These are phyloP conservation scores for Oxyria digyna DNA, from an alignment of 148 eudicot genomes.

Conservation along the genomic window DNA sequence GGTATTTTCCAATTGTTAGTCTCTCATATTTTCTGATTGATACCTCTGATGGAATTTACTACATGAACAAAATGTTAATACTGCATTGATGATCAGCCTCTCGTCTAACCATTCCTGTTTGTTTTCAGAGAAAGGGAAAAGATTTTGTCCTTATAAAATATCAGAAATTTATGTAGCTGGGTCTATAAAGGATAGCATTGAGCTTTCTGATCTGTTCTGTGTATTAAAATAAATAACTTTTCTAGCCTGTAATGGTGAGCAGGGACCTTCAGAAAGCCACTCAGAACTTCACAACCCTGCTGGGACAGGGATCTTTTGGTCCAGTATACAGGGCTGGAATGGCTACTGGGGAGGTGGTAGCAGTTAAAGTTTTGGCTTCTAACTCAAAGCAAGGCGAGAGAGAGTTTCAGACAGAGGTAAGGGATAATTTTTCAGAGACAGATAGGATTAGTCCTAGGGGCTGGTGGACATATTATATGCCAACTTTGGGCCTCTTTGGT, in stretches of 20 bases:
- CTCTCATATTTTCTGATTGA: not conserved
- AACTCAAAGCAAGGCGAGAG: slow-evolving; percentile 91
- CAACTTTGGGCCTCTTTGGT: not conserved
- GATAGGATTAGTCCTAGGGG: not conserved
- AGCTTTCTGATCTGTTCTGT: not conserved
- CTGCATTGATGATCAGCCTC: not conserved
- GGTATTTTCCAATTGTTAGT: not conserved
- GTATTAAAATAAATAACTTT: not conserved
- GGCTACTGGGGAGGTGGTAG: slow-evolving; percentile 79
- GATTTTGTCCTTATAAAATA: not conserved
- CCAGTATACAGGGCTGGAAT: slow-evolving; percentile 87
- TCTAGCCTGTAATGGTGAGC: slow-evolving; percentile 9
- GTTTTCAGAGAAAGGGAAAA: not conserved
- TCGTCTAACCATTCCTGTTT: not conserved
- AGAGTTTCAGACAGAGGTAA: slow-evolving; percentile 97
- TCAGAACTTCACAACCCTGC: slow-evolving; percentile 68
- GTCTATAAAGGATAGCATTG: not conserved
- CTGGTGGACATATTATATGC: not conserved
- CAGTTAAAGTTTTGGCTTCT: slow-evolving; percentile 90
- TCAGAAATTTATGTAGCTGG: not conserved
- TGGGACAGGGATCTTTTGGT: slow-evolving; percentile 96
- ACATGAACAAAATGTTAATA: not conserved
- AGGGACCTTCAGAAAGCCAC: slow-evolving; percentile 96
- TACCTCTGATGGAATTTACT: not conserved
- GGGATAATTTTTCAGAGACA: not conserved